Conservation (phyloP, 177 flowering plant genomes). For the Viscum album region DNA sequence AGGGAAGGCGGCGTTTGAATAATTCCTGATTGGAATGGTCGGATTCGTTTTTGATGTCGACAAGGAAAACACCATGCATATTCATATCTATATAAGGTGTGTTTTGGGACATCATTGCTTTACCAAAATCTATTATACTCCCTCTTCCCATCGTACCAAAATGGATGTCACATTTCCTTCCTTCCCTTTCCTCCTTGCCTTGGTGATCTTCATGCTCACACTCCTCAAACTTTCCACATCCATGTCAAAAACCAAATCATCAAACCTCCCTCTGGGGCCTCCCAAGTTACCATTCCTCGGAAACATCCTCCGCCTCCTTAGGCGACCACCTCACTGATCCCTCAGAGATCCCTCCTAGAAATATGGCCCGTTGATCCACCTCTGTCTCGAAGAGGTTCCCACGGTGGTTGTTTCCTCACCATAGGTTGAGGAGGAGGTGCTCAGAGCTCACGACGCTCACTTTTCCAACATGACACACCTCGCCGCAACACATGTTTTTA, state of each 20-base stretch:
- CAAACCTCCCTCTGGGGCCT: slow-evolving; percentile 20
- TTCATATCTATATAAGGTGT: too few species aligned
- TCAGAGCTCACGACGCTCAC: slow-evolving; percentile 20
- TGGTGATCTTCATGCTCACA: neutral
- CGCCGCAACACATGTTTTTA: slow-evolving; percentile 8
- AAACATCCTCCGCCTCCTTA: slow-evolving; percentile 20
- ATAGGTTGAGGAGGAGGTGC: slow-evolving; percentile 18
- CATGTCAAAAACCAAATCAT: neutral
- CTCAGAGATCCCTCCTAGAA: slow-evolving; percentile 16
- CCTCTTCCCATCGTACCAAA: neutral
- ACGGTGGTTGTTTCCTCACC: slow-evolving; percentile 26
- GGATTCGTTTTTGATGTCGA: too few species aligned
- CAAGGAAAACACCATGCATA: too few species aligned
- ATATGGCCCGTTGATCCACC: slow-evolving; percentile 29
- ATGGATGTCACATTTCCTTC: too few species aligned
- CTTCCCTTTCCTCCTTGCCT: too few species aligned
- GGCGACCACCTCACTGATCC: slow-evolving; percentile 16
- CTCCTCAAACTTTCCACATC: neutral
- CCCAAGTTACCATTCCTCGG: slow-evolving; percentile 23
- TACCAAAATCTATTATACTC: too few species aligned
- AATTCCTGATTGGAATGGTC: too few species aligned
- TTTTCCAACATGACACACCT: slow-evolving; percentile 18
- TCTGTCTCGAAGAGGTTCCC: slow-evolving; percentile 27
- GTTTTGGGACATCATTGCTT: too few species aligned
- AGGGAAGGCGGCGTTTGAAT: too few species aligned